Evolutionary conservation across 179 eudicot species (phyloP).

Genomic region (Pouteria campechiana): DNA sequence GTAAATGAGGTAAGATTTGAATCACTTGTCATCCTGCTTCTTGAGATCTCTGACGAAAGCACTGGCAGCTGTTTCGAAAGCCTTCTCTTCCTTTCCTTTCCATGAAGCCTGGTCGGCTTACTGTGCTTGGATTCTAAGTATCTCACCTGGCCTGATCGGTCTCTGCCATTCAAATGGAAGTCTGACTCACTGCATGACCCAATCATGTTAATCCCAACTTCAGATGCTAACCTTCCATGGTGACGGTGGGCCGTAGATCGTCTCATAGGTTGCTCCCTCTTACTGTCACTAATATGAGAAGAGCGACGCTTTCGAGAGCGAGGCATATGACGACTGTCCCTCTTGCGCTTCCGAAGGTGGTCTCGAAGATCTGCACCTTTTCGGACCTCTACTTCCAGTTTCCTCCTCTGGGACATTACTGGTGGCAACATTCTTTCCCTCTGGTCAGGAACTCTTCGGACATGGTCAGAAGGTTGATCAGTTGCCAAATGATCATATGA

Average conservation of each 20-base stretch:
- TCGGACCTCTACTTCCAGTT: constrained; percentile 13
- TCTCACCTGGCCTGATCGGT: constrained; percentile 9
- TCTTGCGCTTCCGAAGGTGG: constrained; percentile 31
- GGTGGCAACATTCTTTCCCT: constrained; percentile 12
- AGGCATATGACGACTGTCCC: constrained; percentile 11
- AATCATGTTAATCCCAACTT: constrained; percentile 14
- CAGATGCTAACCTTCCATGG: constrained; percentile 20
- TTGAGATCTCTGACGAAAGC: constrained; percentile 10
- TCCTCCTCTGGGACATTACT: constrained; percentile 21
- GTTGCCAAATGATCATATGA: constrained; percentile 14
- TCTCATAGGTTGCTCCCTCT: constrained; percentile 15
- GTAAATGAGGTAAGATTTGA: constrained; percentile 17
- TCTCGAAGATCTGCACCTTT: constrained; percentile 42
- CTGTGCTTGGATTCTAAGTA: constrained; percentile 8
- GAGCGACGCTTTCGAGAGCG: constrained; percentile 15
- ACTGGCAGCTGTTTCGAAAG: constrained; percentile 7
- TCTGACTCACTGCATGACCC: constrained; percentile 8
- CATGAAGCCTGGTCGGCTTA: constrained; percentile 9
- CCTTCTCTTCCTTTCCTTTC: constrained; percentile 14
- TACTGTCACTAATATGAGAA: constrained; percentile 9
- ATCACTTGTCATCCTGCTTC: constrained; percentile 11
- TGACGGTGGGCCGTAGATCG: constrained; percentile 5
- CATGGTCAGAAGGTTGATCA: constrained; percentile 9
- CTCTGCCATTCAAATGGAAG: constrained; percentile 1
- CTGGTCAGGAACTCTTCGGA: constrained; percentile 9